These are phyloP conservation scores for Epichloe gansuensis DNA, from an alignment of 2,329 filamentous ascomycete genomes.

Conservation along the genomic window DNA sequence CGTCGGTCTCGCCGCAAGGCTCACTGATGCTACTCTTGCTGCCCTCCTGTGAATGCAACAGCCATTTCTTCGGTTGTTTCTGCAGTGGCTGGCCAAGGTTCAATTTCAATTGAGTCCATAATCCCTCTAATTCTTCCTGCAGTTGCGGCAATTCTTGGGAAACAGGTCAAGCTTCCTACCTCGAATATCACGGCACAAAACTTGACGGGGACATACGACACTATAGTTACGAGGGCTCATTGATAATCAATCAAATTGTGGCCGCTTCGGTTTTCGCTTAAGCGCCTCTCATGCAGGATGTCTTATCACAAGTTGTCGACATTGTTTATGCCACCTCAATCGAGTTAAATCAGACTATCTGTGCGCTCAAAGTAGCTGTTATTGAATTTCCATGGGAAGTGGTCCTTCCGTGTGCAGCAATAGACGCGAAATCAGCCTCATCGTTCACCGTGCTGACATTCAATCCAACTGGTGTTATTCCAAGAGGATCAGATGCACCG, in stretches of 20 bases:
- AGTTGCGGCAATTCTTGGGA: constrained; percentile 10
- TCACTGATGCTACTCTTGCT: constrained; percentile 12
- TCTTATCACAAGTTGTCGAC: constrained; percentile 12
- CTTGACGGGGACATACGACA: constrained; percentile 6
- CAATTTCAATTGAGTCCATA: constrained; percentile 5
- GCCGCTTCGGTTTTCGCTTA: constrained; percentile 2
- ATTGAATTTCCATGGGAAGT: constrained; percentile 6
- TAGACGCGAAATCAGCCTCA: not conserved
- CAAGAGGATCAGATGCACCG: not conserved
- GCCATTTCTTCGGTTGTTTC: constrained; percentile 9
- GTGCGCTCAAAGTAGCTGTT: constrained; percentile 8
- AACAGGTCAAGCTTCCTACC: constrained; percentile 1
- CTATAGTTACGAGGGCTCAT: constrained; percentile 10
- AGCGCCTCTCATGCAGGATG: constrained; percentile 7
- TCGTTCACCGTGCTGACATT: constrained; percentile 2
- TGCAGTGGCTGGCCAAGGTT: constrained; percentile 8
- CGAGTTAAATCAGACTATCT: constrained; percentile 10
- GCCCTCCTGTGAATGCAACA: constrained; percentile 10
- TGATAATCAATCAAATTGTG: constrained; percentile 12
- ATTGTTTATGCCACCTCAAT: constrained; percentile 11
- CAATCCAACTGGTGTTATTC: not conserved
- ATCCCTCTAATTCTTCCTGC: constrained; percentile 15
- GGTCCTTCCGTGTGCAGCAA: constrained; percentile 10
- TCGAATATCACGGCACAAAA: constrained; percentile 1
- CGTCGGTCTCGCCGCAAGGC: constrained; percentile 9